phyloP scores from a whole-genome alignment of 1,284 basidiomycete genomes.

The Coniophora puteana region DNA sequence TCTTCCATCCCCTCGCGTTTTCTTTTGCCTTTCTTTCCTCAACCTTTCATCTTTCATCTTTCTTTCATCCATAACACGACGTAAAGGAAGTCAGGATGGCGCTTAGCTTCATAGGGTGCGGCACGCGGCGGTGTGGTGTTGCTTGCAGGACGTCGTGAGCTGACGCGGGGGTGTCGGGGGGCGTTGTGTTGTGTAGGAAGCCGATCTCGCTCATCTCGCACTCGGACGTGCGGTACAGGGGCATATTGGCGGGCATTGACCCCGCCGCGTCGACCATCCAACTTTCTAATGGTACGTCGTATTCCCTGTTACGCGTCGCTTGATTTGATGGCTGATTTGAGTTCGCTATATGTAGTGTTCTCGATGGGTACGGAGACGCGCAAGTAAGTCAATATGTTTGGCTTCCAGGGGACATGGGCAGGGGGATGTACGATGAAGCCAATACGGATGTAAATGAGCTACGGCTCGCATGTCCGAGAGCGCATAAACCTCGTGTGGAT shows the following conservation, averaged over 20 bases:
- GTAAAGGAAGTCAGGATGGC: conserved; percentile 47
- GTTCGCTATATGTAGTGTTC: conserved; percentile 51
- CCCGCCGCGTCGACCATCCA: conserved; percentile 81
- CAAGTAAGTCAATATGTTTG: conserved; percentile 48
- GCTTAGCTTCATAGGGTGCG: conserved; percentile 68
- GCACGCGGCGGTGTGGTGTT: background rate
- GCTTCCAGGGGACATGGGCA: conserved; percentile 5
- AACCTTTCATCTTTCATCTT: too few relatives aligned
- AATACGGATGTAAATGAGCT: conserved; percentile 65
- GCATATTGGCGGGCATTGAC: conserved; percentile 83
- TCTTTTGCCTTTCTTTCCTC: too few relatives aligned
- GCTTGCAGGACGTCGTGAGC: background rate
- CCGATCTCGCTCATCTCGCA: conserved; percentile 89
- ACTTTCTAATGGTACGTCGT: conserved; percentile 71
- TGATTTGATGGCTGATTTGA: conserved; percentile 6
- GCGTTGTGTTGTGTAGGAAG: conserved; percentile 51
- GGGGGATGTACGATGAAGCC: conserved; percentile 37
- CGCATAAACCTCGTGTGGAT: conserved; percentile 68
- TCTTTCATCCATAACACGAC: too few relatives aligned
- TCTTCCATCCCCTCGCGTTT: too few relatives aligned
- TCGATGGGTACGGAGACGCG: conserved; percentile 88
- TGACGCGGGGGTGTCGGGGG: too few relatives aligned
- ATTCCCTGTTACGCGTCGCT: background rate
- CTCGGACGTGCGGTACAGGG: conserved; percentile 87
- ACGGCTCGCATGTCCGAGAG: conserved; percentile 56